Conservation (phyloP, 2,329 filamentous ascomycete species). For the Thielaviopsis musarum region DNA sequence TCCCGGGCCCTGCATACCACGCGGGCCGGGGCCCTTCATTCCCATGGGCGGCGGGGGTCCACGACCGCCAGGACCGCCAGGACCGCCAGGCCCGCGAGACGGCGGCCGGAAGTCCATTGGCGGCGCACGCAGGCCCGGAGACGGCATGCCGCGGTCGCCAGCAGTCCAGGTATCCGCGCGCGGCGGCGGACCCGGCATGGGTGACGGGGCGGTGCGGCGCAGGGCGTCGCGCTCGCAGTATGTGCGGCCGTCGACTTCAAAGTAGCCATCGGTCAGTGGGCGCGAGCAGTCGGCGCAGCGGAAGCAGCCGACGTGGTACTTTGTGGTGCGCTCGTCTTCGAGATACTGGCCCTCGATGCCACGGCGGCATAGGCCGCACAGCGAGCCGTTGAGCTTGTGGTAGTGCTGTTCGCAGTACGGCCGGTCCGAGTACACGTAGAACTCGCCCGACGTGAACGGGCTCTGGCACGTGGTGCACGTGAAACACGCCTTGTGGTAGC, state of each 20-base stretch:
- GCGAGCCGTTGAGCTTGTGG: slow-evolving; percentile 73
- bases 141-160: slow-evolving; percentile 12
- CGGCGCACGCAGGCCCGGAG: slow-evolving; percentile 4
- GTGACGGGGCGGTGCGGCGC: slow-evolving; percentile 23
- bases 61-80: slow-evolving; percentile 10
- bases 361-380: slow-evolving; percentile 61
- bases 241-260: slow-evolving; percentile 62
- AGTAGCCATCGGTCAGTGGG: slow-evolving; percentile 70
- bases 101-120: slow-evolving; percentile 3
- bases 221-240: slow-evolving; percentile 83
- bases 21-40: slow-evolving; percentile 14
- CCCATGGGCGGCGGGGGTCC: slow-evolving; percentile 15
- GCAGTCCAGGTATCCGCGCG: slow-evolving; percentile 1
- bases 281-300: slow-evolving; percentile 63
- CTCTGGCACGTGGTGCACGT: slow-evolving; percentile 70
- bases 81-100: slow-evolving; percentile 9
- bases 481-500: slow-evolving; percentile 92
- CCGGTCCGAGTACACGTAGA: slow-evolving; percentile 76
- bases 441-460: slow-evolving; percentile 73
- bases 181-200: background rate
- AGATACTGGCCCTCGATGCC: slow-evolving; percentile 92
- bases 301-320: slow-evolving; percentile 81
- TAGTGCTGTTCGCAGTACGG: slow-evolving; percentile 91
- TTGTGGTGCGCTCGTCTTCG: slow-evolving; percentile 59
- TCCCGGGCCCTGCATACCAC: slow-evolving; percentile 2